These are phyloP conservation scores for Cladosporium sp. DNA, from an alignment of 2,329 filamentous ascomycete species.

Conservation along the genomic window DNA sequence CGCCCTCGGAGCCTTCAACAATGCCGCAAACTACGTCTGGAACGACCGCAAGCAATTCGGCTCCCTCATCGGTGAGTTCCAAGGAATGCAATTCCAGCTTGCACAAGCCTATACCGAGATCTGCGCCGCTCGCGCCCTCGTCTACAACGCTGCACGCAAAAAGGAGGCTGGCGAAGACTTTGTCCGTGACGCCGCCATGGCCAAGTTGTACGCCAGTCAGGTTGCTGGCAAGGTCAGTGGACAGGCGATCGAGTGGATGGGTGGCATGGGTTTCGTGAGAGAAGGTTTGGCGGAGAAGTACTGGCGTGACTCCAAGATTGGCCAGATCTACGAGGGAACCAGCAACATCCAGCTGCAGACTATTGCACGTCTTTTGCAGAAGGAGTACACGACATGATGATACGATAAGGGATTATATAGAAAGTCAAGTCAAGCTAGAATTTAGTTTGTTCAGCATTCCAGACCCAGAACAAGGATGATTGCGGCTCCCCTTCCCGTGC, in stretches of 20 bases:
- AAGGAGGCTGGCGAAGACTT: constrained; percentile 98
- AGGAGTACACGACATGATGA: constrained; percentile 54
- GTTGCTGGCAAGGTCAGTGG: constrained; percentile 83
- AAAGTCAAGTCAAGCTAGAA: no score
- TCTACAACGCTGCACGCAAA: constrained; percentile 94
- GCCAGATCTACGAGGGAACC: constrained; percentile 77
- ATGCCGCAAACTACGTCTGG: constrained; percentile 91
- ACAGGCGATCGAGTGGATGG: constrained; percentile 96
- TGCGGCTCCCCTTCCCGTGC: no score
- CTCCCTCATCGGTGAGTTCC: constrained; percentile 88
- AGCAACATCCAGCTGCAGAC: constrained; percentile 70
- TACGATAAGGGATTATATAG: background rate
- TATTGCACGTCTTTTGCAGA: constrained; percentile 67
- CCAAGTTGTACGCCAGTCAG: constrained; percentile 91
- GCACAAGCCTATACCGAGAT: constrained; percentile 96
- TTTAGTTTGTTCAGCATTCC: background rate
- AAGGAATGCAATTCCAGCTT: constrained; percentile 98
- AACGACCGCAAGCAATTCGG: constrained; percentile 98
- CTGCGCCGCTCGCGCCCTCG: constrained; percentile 79
- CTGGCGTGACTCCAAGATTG: constrained; percentile 97
- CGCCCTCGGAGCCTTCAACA: constrained; percentile 90
- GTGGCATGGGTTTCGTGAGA: constrained; percentile 96
- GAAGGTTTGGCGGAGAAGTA: constrained; percentile 98
- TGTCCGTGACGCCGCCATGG: constrained; percentile 94
- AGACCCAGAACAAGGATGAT: background rate